Evolutionary conservation across 1,139 yeast species (phyloP), one percentile per base, ranked within the genome.

Genomic region (Geotrichum phurueaensis): DNA sequence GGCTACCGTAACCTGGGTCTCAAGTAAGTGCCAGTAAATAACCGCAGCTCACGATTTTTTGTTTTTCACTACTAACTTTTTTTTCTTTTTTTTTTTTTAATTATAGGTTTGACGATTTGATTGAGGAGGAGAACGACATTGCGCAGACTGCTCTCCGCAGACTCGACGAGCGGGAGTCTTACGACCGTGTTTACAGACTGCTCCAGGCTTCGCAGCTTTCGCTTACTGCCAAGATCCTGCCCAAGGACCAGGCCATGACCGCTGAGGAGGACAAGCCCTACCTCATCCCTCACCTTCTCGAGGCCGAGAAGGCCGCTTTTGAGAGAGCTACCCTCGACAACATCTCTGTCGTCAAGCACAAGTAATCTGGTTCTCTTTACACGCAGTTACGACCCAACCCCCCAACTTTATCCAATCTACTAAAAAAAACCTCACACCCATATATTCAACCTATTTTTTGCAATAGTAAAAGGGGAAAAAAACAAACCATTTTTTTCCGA

Each of bases 1-100:
- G 98, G 98, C 63, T 91, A 92, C 87, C 88, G 97, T 81, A 84
- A 89, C 76, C 78, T 92, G 81, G 98, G 98, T 58, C 83, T 91
- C 71, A 89, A 83, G 84, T 81, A 77, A 13, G 61, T 56, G n/a
- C 12, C 20, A 22, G 6, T 20, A 52, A 53, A 53, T 64, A 79
- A 79, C 73, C 63, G 49, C 36, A 43, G 12, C 18, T 27, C 13
- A 18, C n/a, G 59, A 47, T 50, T 58, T 47, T 56, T 53, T 47
- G 3, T 10, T 20, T 47, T 47, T 6, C 22, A n/a, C 13, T 6
- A 45, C 18, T 45, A 15, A 47, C 12, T 47, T 47, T 47, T 45
- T 22, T 20, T 22, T 47, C 22, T 5, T 39, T 39, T 23, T 22
- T 56, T 5, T 56, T 62, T 27, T 36, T 23, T 25, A 39, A 54